Evolutionary conservation across 2,329 filamentous ascomycete genomes (phyloP), one percentile per base, ranked within the genome.

Genomic region (Rasamsonia emersonii): DNA sequence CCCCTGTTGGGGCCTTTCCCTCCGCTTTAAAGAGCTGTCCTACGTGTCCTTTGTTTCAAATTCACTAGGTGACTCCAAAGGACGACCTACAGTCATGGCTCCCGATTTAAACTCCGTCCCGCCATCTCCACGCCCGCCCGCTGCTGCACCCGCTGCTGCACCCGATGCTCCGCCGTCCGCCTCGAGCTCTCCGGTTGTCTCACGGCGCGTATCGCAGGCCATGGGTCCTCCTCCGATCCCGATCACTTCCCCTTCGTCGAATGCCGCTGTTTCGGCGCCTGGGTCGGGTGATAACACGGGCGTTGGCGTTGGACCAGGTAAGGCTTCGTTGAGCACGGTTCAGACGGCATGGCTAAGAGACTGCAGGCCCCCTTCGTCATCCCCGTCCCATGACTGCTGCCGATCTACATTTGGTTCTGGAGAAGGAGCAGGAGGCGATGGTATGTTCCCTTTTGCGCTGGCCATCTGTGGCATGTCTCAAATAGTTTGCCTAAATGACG

Each of bases 381-480:
- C 88, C 89, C 4, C 75, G 85, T 20, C 88, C 88, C 3, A 64
- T 95, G 55, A 95, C 89, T 0, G 79, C 86, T 2, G 82, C 86
- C 3, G 89, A 96, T 57, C 70, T 96, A 39, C 86, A 95, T 58
- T 70, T 83, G 38, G 77, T 94, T 62, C 70, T 95, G 16, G 89
- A 96, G 61, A 91, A 93, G 59, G 89, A 96, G 54, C 88, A 96
- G 49, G 89, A 96, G 59, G 84, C 86, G 20, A 81, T 95, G 49
- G 88, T 91, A 70, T 42, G 77, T 64, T 27, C 11, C 11, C 8
- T 33, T 5, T 18, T 10, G 13, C 14, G n/a, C 18, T 13, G 3
- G 8, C 10, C n/a, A 14, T 18, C 16, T 18, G 13, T 6, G 19
- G 3, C 4, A 11, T 19, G 19, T 9, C n/a, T 21, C 9, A 4